Percentiles rank a stretch among this genome's conserved stretches.
Conservation (phyloP, 108 stramenopile species). For the Cyclostephanos invisitatus region DNA sequence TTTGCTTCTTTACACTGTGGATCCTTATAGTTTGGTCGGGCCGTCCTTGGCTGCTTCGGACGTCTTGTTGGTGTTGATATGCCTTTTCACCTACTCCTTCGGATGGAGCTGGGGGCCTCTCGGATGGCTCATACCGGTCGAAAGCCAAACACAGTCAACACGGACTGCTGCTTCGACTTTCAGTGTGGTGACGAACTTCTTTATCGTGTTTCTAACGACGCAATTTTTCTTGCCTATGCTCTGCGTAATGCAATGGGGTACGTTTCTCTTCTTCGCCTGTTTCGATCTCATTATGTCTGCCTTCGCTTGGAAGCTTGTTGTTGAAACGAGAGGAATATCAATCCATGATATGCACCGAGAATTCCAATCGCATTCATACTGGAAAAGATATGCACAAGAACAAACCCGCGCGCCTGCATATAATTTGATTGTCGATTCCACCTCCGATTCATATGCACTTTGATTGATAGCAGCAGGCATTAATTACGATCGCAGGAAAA, state of each 20-base stretch:
- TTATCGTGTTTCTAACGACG: background rate
- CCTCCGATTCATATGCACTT: no score
- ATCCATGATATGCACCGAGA: background rate
- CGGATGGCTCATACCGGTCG: background rate
- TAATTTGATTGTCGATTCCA: no score
- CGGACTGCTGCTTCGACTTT: background rate
- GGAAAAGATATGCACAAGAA: conserved; percentile 4
- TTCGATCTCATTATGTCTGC: background rate
- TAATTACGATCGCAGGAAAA: no score
- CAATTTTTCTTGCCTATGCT: background rate
- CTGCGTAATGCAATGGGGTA: background rate
- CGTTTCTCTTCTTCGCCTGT: conserved; percentile 2
- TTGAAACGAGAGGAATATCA: conserved; percentile 6
- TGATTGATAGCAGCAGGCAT: no score
- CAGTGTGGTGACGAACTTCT: background rate
- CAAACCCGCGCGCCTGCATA: background rate
- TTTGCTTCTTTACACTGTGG: background rate
- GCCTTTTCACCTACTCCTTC: background rate
- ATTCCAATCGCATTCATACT: conserved; percentile 4
- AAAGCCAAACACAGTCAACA: conserved; percentile 3
- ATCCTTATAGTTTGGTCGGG: background rate
- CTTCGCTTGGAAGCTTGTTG: conserved; percentile 5
- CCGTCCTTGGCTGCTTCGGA: background rate
- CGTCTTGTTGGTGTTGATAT: background rate
- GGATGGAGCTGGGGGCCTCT: conserved; percentile 5